Base-by-base conservation (phyloP, 2,329 filamentous ascomycete genomes). In the Periconia sp. region DNA sequence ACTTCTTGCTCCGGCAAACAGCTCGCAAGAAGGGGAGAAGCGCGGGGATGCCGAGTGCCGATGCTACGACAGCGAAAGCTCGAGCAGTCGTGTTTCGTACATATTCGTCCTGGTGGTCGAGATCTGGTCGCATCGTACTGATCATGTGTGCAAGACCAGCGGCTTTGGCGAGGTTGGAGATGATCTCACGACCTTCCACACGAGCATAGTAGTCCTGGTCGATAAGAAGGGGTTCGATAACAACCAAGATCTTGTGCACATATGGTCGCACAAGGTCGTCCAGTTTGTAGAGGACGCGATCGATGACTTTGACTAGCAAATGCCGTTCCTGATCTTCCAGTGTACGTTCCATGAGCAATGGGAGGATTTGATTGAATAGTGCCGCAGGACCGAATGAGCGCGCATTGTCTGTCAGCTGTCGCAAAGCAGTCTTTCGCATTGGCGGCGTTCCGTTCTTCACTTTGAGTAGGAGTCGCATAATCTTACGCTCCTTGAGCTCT, bases 181-280 rank as follows among this genome's bases (percentile, higher is more conserved):
- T 99, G 65, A 99, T 99, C 74, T 99, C 94, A 63, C 94, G 91
- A 75, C 94, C 94, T 75, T 99, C 94, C 6, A 99, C 94, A 73
- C 94, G 89, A 41, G 95, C 94, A 74, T 99, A 99, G 77, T 99
- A 99, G 77, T 99, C 95, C 78, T 99, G 94, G 71, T 99, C 95
- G 68, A 99, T 99, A 61, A 99, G 89, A 47, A 99, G 81, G n/a
- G 94, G 94, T 75, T 99, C 95, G 65, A 99, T 99, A 70, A 99
- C 94, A 49, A 99, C 94, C 53, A 99, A 77, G 58, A 99, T 99
- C 79, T 97, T 97, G 80, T 99, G 95, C 15, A 96, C 93, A 60
- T 93, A 99, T 19, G 94, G 94, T 41, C 94, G 86, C 50, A 99
- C 94, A 60, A 97, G 83, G 66, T 99, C 94, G 71, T 97, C 94